A percentile compares a stretch with the other conserved stretches of the same genome.
Conservation (phyloP, 1,284 basidiomycete genomes). For the Cystobasidiaceae sp. region DNA sequence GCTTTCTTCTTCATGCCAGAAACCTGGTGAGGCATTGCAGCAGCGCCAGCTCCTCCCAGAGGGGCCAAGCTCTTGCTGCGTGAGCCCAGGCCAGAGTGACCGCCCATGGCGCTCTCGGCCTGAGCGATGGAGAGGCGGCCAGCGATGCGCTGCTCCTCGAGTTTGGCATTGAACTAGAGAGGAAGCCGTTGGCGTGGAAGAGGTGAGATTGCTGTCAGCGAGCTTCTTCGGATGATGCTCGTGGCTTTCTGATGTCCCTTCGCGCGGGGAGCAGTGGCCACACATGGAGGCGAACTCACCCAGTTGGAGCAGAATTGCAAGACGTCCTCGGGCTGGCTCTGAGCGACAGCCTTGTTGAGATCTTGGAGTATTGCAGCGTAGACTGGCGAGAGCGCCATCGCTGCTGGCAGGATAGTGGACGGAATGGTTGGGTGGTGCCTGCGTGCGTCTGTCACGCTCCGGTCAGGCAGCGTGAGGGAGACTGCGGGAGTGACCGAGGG, state of each 20-base stretch:
- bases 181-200: not conserved
- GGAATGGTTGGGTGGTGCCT: not conserved
- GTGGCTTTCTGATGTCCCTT: not conserved
- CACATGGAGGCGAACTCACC: constrained; percentile 45
- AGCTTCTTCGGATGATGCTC: not conserved
- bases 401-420: not conserved
- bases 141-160: constrained; percentile 69
- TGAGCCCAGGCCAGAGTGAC: constrained; percentile 49
- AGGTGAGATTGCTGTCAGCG: not conserved
- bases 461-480: no score
- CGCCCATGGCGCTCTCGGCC: constrained; percentile 32
- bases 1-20: constrained; percentile 65
- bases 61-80: constrained; percentile 52
- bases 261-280: not conserved
- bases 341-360: constrained; percentile 75
- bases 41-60: not conserved
- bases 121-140: constrained; percentile 42
- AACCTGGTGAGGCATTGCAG: no score
- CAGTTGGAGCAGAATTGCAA: constrained; percentile 93
- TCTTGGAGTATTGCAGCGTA: constrained; percentile 61
- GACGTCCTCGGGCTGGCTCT: constrained; percentile 78
- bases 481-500: no score
- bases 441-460: no score
- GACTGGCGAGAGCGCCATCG: constrained; percentile 26
- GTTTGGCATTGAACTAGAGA: constrained; percentile 63